Conservation (phyloP, 2,329 filamentous ascomycete genomes). For the Trichoderma afroharzianum region DNA sequence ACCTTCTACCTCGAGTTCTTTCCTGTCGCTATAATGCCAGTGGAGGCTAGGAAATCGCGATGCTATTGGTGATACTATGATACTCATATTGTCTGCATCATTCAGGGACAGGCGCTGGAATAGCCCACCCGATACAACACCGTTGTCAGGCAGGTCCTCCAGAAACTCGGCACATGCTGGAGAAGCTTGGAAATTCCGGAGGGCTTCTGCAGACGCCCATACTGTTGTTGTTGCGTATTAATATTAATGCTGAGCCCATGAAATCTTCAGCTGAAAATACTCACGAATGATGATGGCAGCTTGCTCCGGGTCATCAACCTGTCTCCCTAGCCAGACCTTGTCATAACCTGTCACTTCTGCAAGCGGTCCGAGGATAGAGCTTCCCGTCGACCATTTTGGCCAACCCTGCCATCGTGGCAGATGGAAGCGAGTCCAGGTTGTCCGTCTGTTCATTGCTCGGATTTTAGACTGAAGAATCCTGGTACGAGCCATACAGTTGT, state of each 20-base stretch:
- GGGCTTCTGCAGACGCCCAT: background rate
- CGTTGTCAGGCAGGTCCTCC: background rate
- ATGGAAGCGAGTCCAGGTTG: background rate
- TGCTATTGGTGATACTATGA: background rate
- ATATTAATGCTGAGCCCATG: background rate
- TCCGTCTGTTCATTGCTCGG: background rate
- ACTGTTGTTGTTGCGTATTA: background rate
- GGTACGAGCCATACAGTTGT: background rate
- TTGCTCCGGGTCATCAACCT: background rate
- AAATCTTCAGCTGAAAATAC: background rate
- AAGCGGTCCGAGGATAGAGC: background rate
- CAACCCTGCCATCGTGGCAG: background rate
- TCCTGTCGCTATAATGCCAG: background rate
- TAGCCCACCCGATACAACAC: background rate
- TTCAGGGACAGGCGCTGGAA: background rate
- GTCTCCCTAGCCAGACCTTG: background rate
- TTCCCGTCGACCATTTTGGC: background rate
- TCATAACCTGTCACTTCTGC: background rate
- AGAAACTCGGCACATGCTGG: background rate
- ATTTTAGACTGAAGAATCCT: background rate
- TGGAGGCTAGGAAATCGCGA: background rate
- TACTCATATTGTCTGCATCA: background rate
- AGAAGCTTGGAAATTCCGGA: background rate
- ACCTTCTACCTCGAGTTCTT: background rate
- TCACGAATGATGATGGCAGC: background rate